These are phyloP conservation scores for Solanum habrochaites DNA, from an alignment of 257 asterid species.

Conservation along the genomic window DNA sequence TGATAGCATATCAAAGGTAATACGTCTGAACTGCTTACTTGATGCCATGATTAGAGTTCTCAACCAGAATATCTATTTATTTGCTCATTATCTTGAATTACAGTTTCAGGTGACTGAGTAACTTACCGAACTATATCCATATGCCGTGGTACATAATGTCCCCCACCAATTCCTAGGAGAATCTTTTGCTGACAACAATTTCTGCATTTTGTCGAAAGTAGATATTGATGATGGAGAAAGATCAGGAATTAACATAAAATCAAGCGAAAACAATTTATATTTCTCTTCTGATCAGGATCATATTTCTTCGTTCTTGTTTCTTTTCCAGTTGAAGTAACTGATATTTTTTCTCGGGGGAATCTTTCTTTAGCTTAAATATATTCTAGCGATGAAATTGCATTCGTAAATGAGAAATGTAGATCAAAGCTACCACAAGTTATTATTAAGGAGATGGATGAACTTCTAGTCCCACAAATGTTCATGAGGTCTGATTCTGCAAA, in stretches of 20 bases:
- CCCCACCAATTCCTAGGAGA: conserved; percentile 31
- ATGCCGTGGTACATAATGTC: conserved; percentile 33
- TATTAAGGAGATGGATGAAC: neutral
- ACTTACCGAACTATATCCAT: conserved; percentile 26
- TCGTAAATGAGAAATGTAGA: neutral
- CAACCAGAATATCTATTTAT: neutral
- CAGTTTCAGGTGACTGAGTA: neutral
- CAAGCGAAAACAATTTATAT: neutral
- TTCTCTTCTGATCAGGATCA: neutral
- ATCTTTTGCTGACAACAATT: neutral
- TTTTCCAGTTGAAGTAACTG: neutral
- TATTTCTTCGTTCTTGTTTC: neutral
- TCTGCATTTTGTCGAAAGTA: conserved; percentile 2
- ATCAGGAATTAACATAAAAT: neutral
- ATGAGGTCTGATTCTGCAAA: neutral
- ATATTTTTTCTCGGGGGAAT: neutral
- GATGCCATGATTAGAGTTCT: neutral
- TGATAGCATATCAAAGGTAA: neutral
- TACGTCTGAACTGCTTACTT: neutral
- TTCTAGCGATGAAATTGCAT: neutral
- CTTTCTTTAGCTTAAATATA: neutral
- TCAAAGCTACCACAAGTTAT: neutral
- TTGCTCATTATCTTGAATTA: neutral
- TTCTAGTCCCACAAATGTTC: neutral
- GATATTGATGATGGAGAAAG: neutral